Base-by-base conservation (phyloP, 176 grass and related monocot species). In the Elaeis guineensis region DNA sequence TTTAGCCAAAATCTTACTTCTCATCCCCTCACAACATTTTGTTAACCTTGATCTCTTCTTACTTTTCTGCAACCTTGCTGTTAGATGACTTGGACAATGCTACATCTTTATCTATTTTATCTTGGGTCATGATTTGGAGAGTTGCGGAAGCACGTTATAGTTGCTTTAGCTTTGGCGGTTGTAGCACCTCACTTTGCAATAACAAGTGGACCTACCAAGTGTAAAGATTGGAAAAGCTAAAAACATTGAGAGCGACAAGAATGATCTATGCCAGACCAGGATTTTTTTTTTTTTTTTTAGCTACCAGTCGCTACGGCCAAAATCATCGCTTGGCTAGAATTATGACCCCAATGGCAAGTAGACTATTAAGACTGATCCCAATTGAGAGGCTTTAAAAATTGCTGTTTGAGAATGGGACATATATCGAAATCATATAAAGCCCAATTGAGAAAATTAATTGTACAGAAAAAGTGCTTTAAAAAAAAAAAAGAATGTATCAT, bases 171-270 rank as follows among this genome's bases (percentile, higher is more conserved):
- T 65, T 51, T 48, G 63, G 7, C 49, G 63, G 49, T 65, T 23
- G 63, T 26, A 54, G 53, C 64, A 52, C 21, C 49, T 59, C 23
- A 25, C 23, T 65, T 65, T 25, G 63, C 63, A 44, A 66, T 55
- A 24, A 48, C 8, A 48, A 17, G 3, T 17, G 69, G 51, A 23
- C 61, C 60, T 82, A 61, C 55, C 52, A 55, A 28, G 64, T 44
- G 44, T 66, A 44, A 57, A 44, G 35, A 44, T 6, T 44, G 35
- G 65, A 78, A 63, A 75, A 61, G 16, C 35, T 44, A 11, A 14
- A 44, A 44, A 11, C 35, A 44, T 44, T 44, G 61, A 87, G 67
- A 69, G 78, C 71, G 79, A 87, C 79, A 87, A 64, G 84, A 70
- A 87, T 75, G 75, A 75, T 82, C 66, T 64, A 67, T 76, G 72